These are phyloP conservation scores for Fusarium goolgardi DNA, from an alignment of 2,329 filamentous ascomycete genomes.

Conservation along the genomic window DNA sequence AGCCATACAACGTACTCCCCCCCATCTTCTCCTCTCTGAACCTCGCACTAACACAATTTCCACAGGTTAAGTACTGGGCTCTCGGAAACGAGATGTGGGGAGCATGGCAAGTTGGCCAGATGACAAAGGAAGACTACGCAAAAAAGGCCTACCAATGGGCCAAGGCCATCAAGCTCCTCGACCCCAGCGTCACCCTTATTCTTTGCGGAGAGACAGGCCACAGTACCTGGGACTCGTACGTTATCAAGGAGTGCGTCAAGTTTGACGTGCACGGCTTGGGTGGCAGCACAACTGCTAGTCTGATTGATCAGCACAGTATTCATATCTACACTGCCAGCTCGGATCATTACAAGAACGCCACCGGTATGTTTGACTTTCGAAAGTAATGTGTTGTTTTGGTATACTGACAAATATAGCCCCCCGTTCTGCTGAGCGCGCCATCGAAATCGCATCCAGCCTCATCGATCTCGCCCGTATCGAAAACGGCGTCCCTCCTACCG, in stretches of 20 bases:
- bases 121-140: slow-evolving; percentile 76
- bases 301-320: slow-evolving; percentile 85
- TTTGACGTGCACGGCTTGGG: slow-evolving; percentile 52
- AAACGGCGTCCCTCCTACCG: slow-evolving; percentile 68
- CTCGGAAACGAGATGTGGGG: slow-evolving; percentile 81
- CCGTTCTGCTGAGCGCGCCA: slow-evolving; percentile 76
- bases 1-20: slow-evolving; percentile 72
- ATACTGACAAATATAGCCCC: slow-evolving; percentile 60
- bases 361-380: slow-evolving; percentile 43
- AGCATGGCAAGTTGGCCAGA: slow-evolving; percentile 74
- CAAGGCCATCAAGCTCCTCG: slow-evolving; percentile 76
- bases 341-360: slow-evolving; percentile 62
- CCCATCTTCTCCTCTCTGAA: fast-evolving
- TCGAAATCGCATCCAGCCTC: slow-evolving; percentile 74
- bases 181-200: slow-evolving; percentile 75
- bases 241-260: slow-evolving; percentile 74
- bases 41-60: not conserved
- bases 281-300: slow-evolving; percentile 50
- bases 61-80: slow-evolving; percentile 81
- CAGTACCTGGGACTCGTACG: slow-evolving; percentile 78
- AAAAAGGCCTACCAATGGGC: slow-evolving; percentile 77
- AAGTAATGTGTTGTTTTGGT: fast-evolving
- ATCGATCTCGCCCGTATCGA: slow-evolving; percentile 81
- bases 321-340: slow-evolving; percentile 78
- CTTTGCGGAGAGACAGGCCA: slow-evolving; percentile 79